Evolutionary conservation across 225 moss, liverwort and hornwort species (phyloP).

Genomic region (Antitrichia curtipendula): DNA sequence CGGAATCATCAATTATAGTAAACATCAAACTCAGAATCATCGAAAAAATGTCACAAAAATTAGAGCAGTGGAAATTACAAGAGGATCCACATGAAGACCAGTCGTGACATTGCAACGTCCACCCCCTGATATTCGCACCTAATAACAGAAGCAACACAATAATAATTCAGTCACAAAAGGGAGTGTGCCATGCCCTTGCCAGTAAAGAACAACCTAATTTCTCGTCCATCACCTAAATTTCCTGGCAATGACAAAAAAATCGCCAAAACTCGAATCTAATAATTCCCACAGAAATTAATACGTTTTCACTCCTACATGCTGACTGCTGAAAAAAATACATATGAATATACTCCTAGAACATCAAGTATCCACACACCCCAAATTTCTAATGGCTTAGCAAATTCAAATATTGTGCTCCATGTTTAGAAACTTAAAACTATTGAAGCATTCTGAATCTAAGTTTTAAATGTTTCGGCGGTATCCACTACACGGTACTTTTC

Average conservation of each 20-base stretch:
- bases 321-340: background rate
- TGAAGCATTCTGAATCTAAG: background rate
- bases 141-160: background rate
- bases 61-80: slow-evolving; percentile 23
- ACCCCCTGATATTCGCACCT: slow-evolving; percentile 90
- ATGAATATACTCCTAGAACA: background rate
- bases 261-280: background rate
- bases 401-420: background rate
- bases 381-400: background rate
- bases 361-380: background rate
- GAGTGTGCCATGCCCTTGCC: background rate
- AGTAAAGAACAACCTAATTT: background rate
- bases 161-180: background rate
- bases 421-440: background rate
- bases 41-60: background rate
- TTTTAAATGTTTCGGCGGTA: background rate
- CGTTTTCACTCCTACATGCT: background rate
- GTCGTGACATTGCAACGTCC: slow-evolving; percentile 98
- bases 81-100: slow-evolving; percentile 65
- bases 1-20: background rate
- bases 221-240: background rate
- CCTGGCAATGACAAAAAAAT: background rate
- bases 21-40: background rate
- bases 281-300: background rate
- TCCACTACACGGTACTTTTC: background rate